Conservation (phyloP, 257 asterid genomes). For the Solanum virginianum region DNA sequence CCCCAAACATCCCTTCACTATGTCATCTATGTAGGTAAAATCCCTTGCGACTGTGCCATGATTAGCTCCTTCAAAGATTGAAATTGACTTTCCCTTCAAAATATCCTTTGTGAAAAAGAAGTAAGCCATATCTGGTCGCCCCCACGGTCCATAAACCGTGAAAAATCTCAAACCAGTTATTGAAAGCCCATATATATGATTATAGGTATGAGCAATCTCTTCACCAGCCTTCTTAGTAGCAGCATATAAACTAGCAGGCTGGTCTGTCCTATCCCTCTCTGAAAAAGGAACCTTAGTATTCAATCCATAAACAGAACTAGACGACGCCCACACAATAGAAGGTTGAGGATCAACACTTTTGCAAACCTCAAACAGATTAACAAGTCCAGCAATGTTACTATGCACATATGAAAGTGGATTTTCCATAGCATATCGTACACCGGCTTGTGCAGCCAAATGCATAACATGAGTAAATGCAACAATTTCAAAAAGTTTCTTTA, state of each 20-base stretch:
- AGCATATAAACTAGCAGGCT: constrained; percentile 89
- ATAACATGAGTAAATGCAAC: constrained; percentile 84
- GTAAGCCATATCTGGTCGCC: constrained; percentile 16
- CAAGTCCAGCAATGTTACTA: constrained; percentile 90
- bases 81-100: constrained; percentile 9
- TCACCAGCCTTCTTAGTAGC: constrained; percentile 80
- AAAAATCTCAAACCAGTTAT: constrained; percentile 10
- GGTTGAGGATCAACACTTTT: constrained; percentile 85
- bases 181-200: constrained; percentile 8
- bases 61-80: constrained; percentile 5
- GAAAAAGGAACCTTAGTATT: constrained; percentile 88
- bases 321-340: constrained; percentile 90
- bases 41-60: constrained; percentile 13
- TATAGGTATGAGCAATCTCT: constrained; percentile 5
- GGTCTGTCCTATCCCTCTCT: constrained; percentile 78
- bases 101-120: constrained; percentile 13
- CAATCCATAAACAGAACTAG: constrained; percentile 92
- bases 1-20: constrained; percentile 14
- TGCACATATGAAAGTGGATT: constrained; percentile 93
- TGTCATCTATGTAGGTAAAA: constrained; percentile 15
- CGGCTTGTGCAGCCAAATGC: constrained; percentile 99
- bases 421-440: constrained; percentile 93
- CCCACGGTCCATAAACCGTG: constrained; percentile 18
- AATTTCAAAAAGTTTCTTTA: constrained; percentile 64
- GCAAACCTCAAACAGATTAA: constrained; percentile 76